These are phyloP conservation scores for Ascochyta fabae DNA, from an alignment of 2,329 filamentous ascomycete genomes.

Conservation along the genomic window DNA sequence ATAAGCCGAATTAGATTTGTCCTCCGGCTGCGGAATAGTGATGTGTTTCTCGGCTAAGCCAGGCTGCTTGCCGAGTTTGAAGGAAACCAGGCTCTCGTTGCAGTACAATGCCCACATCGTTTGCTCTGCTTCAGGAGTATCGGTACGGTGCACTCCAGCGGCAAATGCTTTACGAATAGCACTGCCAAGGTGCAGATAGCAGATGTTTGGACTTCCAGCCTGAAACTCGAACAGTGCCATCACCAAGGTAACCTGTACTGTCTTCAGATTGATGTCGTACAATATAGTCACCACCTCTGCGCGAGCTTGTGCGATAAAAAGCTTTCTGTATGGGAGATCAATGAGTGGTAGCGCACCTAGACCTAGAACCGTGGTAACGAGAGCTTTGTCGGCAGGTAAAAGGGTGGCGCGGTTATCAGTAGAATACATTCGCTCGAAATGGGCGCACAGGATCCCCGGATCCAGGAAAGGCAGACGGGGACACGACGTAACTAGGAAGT, in stretches of 20 bases:
- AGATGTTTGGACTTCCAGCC: constrained; percentile 14
- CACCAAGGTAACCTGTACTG: constrained; percentile 7
- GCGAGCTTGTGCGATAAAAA: constrained; percentile 8
- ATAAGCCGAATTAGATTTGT: background rate
- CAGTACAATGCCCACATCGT: constrained; percentile 16
- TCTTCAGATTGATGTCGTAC: constrained; percentile 12
- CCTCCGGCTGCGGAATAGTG: background rate
- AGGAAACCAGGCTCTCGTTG: constrained; percentile 7
- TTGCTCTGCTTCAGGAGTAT: background rate
- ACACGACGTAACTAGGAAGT: constrained; percentile 11
- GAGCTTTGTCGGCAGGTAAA: background rate
- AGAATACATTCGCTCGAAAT: constrained; percentile 6
- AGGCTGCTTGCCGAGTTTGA: constrained; percentile 5
- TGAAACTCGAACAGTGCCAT: constrained; percentile 15
- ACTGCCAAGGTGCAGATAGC: constrained; percentile 16
- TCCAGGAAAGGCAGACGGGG: constrained; percentile 12
- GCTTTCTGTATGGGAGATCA: constrained; percentile 1
- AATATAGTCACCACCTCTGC: constrained; percentile 5
- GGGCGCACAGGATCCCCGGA: background rate
- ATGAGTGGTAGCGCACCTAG: constrained; percentile 5
- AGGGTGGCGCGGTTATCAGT: background rate
- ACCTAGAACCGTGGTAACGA: constrained; percentile 4
- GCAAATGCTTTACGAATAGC: constrained; percentile 17
- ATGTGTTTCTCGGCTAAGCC: constrained; percentile 3
- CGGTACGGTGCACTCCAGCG: constrained; percentile 9